phyloP scores from a whole-genome alignment of 768 basidiomycete species.

The Cystofilobasidium bisporidii region DNA sequence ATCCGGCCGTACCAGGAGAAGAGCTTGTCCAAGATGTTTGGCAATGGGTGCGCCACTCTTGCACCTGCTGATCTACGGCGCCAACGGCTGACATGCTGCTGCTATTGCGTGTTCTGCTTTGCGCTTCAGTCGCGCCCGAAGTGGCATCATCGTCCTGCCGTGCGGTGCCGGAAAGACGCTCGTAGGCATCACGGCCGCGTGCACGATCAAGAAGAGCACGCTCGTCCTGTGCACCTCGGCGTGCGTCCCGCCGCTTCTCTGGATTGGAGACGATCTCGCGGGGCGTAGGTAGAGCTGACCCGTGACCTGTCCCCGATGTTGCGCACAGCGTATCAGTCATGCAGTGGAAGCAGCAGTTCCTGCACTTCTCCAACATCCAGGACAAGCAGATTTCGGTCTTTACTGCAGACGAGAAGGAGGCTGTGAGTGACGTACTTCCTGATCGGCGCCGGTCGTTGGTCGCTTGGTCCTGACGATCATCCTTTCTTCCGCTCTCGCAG shows the following conservation, averaged over 20 bases:
- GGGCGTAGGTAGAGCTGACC: too few species aligned
- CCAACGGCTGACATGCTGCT: not conserved
- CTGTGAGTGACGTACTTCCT: conserved; percentile 46
- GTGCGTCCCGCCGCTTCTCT: conserved; percentile 51
- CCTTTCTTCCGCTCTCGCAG: conserved; percentile 44
- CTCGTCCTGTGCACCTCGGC: conserved; percentile 95
- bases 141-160: conserved; percentile 94
- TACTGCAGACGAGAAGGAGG: conserved; percentile 93
- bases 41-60: conserved; percentile 78
- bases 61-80: not conserved
- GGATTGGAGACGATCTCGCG: too few species aligned
- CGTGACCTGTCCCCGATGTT: too few species aligned
- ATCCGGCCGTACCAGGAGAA: conserved; percentile 99
- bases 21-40: conserved; percentile 98
- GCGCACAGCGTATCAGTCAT: conserved; percentile 55
- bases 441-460: not conserved
- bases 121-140: conserved; percentile 70
- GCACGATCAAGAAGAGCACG: conserved; percentile 98
- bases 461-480: not conserved
- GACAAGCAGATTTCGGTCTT: conserved; percentile 95
- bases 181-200: conserved; percentile 98
- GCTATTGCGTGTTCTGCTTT: not conserved
- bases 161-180: conserved; percentile 98
- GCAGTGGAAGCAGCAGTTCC: conserved; percentile 98
- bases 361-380: conserved; percentile 97